phyloP scores from a whole-genome alignment of 2,329 filamentous ascomycete genomes.

The Xenosphaeropsis pyriputrescens region DNA sequence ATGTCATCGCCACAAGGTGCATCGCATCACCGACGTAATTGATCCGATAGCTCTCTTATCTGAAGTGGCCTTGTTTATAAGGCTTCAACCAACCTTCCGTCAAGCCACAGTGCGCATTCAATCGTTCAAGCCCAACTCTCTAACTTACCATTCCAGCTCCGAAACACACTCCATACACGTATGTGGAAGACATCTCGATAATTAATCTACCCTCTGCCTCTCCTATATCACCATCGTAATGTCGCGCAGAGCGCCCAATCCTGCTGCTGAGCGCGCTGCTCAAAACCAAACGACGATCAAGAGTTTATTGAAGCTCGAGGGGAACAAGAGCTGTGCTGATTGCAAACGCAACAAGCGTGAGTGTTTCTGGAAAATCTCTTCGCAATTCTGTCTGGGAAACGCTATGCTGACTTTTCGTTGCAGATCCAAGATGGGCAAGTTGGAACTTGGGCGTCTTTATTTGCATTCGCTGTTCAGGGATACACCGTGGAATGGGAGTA shows the following conservation, averaged over 20 bases:
- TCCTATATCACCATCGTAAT: conserved; percentile 28
- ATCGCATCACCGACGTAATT: no score
- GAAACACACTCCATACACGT: background rate
- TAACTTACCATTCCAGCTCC: background rate
- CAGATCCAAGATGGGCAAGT: conserved; percentile 96
- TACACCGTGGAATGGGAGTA: conserved; percentile 96
- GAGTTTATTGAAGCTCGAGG: conserved; percentile 82
- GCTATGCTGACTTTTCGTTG: conserved; percentile 4
- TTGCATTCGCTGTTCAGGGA: conserved; percentile 96
- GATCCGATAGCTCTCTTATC: no score
- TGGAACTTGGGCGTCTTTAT: conserved; percentile 98
- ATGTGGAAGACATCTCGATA: background rate
- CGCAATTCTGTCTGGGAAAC: background rate
- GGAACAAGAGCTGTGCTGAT: conserved; percentile 94
- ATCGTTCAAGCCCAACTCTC: no score
- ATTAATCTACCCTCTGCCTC: background rate
- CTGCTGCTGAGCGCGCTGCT: conserved; percentile 73
- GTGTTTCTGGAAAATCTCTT: conserved; percentile 17
- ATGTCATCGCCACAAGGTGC: no score
- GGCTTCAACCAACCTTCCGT: no score
- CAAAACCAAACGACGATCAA: conserved; percentile 93
- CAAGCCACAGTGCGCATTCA: no score
- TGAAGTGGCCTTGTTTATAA: no score
- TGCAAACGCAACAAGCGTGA: conserved; percentile 98
- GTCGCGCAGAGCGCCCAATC: conserved; percentile 66